Evolutionary conservation across 164 flowering plant genomes (phyloP).

Genomic region (Macadamia integrifolia): DNA sequence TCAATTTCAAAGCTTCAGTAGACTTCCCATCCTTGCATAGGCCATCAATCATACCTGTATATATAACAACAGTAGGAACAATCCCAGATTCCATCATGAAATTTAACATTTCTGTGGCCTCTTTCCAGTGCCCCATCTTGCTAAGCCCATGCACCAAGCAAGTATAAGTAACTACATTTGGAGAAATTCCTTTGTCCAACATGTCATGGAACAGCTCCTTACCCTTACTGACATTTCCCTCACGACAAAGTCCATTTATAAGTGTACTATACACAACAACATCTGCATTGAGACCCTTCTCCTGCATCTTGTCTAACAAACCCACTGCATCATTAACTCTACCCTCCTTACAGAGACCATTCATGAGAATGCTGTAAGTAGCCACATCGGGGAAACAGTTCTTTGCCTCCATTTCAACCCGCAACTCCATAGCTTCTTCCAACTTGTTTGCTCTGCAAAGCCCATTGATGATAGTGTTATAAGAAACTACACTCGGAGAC

Average conservation of each 20-base stretch:
- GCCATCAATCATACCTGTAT: conserved; percentile 46
- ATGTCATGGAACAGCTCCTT: conserved; percentile 35
- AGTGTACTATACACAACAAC: conserved; percentile 37
- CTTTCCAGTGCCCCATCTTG: conserved; percentile 46
- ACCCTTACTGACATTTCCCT: conserved; percentile 31
- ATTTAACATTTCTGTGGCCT: conserved; percentile 37
- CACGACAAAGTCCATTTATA: conserved; percentile 42
- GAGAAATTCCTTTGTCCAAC: conserved; percentile 38
- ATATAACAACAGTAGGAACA: conserved; percentile 45
- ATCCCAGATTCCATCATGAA: conserved; percentile 46
- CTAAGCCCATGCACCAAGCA: conserved; percentile 39
- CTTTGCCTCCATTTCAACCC: conserved; percentile 33
- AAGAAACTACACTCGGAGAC: conserved; percentile 42
- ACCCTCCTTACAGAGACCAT: conserved; percentile 51
- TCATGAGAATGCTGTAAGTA: conserved; percentile 41
- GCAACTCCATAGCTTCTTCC: conserved; percentile 37
- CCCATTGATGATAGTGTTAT: conserved; percentile 47
- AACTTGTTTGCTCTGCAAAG: conserved; percentile 50
- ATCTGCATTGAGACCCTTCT: conserved; percentile 41
- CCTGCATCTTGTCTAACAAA: conserved; percentile 48
- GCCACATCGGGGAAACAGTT: conserved; percentile 36
- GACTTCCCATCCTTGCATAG: conserved; percentile 50
- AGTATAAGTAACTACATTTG: conserved; percentile 43
- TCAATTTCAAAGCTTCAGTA: conserved; percentile 39
- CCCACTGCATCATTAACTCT: conserved; percentile 40